Percentiles rank a stretch among this genome's conserved stretches.
These are phyloP conservation scores for Aspergillus sojae DNA, from an alignment of 2,329 filamentous ascomycete species.

Conservation along the genomic window DNA sequence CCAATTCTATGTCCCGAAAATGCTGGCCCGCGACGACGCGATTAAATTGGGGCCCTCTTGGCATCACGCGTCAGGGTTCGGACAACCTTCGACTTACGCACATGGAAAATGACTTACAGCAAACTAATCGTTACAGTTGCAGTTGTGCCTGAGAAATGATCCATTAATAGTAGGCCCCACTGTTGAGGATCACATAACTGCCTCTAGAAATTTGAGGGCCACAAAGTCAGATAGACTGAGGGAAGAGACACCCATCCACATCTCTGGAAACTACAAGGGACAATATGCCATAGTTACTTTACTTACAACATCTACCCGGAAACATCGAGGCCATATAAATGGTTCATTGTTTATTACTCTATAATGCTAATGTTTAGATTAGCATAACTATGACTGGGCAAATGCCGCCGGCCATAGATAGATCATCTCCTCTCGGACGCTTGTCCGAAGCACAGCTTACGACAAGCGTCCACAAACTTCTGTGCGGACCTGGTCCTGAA, in stretches of 20 bases:
- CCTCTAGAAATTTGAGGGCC: not conserved
- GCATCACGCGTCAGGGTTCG: conserved; percentile 30
- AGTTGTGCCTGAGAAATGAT: not conserved
- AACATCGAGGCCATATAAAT: not conserved
- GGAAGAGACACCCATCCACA: no score
- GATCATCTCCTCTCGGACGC: conserved; percentile 15
- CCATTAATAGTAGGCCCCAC: not conserved
- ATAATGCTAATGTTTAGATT: conserved; percentile 43
- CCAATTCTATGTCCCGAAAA: not conserved
- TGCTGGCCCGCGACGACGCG: conserved; percentile 8
- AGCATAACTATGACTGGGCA: conserved; percentile 28
- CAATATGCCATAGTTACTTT: not conserved
- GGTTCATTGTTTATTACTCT: conserved; percentile 25
- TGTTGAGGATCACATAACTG: not conserved
- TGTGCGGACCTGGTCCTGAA: not conserved
- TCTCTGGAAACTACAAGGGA: not conserved
- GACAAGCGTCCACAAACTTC: conserved; percentile 7
- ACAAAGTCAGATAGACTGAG: no score
- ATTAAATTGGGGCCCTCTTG: conserved; percentile 16
- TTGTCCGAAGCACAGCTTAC: conserved; percentile 17
- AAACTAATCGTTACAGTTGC: not conserved
- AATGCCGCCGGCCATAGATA: conserved; percentile 8
- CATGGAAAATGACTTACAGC: not conserved
- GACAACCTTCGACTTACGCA: not conserved
- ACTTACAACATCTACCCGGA: not conserved